These are phyloP conservation scores for Oryza brachyantha DNA, from an alignment of 176 grass and related monocot genomes.

Conservation along the genomic window DNA sequence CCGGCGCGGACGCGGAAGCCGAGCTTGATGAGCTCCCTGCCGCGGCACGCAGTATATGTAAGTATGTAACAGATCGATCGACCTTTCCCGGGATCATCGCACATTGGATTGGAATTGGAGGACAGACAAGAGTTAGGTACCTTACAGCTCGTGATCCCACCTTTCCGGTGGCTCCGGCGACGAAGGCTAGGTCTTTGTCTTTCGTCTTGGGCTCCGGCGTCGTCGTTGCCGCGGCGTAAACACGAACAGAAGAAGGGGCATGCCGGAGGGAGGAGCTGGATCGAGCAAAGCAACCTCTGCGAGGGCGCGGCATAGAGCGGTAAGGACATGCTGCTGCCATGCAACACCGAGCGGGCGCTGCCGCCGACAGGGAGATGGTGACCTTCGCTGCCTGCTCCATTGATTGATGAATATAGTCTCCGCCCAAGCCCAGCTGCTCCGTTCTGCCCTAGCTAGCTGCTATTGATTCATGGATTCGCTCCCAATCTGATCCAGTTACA, in stretches of 20 bases:
- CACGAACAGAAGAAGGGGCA: background rate
- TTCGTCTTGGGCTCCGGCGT: background rate
- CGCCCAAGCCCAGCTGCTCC: too few relatives aligned
- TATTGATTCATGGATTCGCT: background rate
- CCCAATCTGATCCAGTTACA: too few relatives aligned
- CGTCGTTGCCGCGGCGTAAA: background rate
- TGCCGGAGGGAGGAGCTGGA: background rate
- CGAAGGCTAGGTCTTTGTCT: slow-evolving; percentile 39
- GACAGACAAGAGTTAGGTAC: background rate
- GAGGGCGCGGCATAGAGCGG: background rate
- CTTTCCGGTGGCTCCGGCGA: slow-evolving; percentile 44
- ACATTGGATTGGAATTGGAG: background rate
- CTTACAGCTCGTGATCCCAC: slow-evolving; percentile 33
- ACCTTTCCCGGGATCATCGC: too few relatives aligned
- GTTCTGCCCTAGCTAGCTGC: background rate
- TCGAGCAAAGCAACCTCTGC: background rate
- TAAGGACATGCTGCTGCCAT: background rate
- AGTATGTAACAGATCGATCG: too few relatives aligned
- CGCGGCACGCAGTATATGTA: too few relatives aligned
- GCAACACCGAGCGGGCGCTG: background rate
- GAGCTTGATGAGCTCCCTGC: slow-evolving; percentile 81
- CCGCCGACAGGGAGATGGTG: slow-evolving; percentile 24
- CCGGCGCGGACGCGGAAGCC: slow-evolving; percentile 81
- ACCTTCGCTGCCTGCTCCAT: slow-evolving; percentile 9
- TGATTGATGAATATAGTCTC: too few relatives aligned